phyloP scores from a whole-genome alignment of 1,139 yeast species.

The Lodderomyces orthopsilosis region DNA sequence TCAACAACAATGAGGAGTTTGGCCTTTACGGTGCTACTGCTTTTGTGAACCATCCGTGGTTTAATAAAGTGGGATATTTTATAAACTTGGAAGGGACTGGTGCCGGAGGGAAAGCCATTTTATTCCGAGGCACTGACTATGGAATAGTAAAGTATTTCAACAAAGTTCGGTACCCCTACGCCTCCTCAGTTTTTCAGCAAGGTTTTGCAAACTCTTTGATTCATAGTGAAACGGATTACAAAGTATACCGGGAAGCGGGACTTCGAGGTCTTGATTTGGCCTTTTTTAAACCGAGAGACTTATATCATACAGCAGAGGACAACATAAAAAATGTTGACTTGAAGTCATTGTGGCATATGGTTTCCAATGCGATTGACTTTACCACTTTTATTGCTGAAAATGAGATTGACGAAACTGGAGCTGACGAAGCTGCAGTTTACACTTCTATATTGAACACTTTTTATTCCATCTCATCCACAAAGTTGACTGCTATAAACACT shows the following conservation, averaged over 20 bases:
- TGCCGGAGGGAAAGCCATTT: slow-evolving; percentile 82
- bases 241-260: slow-evolving; percentile 64
- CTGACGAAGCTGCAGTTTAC: slow-evolving; percentile 51
- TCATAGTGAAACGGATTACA: slow-evolving; percentile 82
- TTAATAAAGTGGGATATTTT: slow-evolving; percentile 57
- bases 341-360: slow-evolving; percentile 80
- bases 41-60: slow-evolving; percentile 76
- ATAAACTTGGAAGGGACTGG: slow-evolving; percentile 95
- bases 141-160: slow-evolving; percentile 50
- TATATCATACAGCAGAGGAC: slow-evolving; percentile 80
- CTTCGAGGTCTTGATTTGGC: slow-evolving; percentile 78
- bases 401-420: slow-evolving; percentile 33
- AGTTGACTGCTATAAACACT: slow-evolving; percentile 47
- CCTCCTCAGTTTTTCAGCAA: slow-evolving; percentile 74
- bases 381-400: slow-evolving; percentile 35
- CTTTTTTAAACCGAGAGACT: slow-evolving; percentile 62
- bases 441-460: slow-evolving; percentile 63
- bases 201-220: slow-evolving; percentile 75
- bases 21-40: slow-evolving; percentile 83
- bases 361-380: slow-evolving; percentile 64
- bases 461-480: slow-evolving; percentile 50
- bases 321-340: slow-evolving; percentile 61
- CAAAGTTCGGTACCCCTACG: slow-evolving; percentile 68
- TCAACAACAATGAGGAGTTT: slow-evolving; percentile 89
- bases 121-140: slow-evolving; percentile 81